These are phyloP conservation scores for Phytophthora hibernalis DNA, from an alignment of 352 stramenopile species.

Conservation along the genomic window DNA sequence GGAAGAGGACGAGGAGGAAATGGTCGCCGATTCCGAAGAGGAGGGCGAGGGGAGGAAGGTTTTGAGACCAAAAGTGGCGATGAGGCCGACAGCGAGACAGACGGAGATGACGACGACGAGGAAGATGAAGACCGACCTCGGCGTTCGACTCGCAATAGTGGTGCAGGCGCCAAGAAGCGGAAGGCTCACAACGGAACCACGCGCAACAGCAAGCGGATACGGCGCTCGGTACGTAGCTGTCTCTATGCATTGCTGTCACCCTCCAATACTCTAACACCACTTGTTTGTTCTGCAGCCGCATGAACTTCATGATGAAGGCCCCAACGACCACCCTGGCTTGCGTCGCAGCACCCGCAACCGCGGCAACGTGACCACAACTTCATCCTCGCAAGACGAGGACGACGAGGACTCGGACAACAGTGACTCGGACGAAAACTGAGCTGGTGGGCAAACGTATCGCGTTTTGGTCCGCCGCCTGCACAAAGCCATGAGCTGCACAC, in stretches of 20 bases:
- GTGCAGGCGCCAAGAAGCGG: conserved; percentile 21
- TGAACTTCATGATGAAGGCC: too few species aligned
- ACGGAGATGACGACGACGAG: conserved; percentile 34
- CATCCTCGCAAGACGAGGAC: conserved; percentile 33
- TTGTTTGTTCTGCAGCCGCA: conserved; percentile 22
- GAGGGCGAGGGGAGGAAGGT: conserved; percentile 34
- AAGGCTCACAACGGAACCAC: conserved; percentile 15
- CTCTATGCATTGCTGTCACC: background rate
- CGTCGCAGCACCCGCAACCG: conserved; percentile 38
- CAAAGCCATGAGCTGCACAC: conserved; percentile 1
- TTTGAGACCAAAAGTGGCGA: conserved; percentile 33
- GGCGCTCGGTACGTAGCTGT: conserved; percentile 34
- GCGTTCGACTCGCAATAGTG: conserved; percentile 18
- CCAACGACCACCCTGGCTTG: conserved; percentile 5
- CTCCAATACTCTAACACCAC: conserved; percentile 7
- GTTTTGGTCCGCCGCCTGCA: conserved; percentile 10
- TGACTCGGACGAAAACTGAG: conserved; percentile 27
- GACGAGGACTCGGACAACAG: conserved; percentile 19
- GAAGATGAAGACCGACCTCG: conserved; percentile 17
- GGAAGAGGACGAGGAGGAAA: conserved; percentile 45
- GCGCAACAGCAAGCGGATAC: conserved; percentile 34
- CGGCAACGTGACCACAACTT: conserved; percentile 2
- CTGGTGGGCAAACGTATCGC: background rate
- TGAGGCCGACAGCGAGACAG: conserved; percentile 32
- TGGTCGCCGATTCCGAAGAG: conserved; percentile 34